Evolutionary conservation across 306 rosid genomes (phyloP).

Genomic region (Trifolium dubium): DNA sequence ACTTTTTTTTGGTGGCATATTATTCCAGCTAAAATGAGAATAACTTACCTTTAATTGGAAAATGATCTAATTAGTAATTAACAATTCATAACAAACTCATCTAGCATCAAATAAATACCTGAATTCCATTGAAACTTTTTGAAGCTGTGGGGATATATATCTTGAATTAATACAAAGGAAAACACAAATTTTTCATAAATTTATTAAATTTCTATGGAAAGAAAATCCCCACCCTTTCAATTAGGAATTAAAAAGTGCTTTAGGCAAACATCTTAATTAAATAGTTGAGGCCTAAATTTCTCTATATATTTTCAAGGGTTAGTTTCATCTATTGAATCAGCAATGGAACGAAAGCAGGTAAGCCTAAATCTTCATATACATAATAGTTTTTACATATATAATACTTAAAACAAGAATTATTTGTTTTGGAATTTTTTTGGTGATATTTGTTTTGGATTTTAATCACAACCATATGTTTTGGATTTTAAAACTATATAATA

Average conservation of each 20-base stretch:
- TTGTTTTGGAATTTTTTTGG: too few species aligned
- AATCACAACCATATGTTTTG: background rate
- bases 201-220: background rate
- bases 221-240: background rate
- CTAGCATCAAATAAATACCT: background rate
- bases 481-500: too few species aligned
- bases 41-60: background rate
- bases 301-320: background rate
- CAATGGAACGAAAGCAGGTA: slow-evolving; percentile 1
- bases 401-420: too few species aligned
- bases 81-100: background rate
- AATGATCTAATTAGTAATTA: background rate
- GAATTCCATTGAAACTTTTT: background rate
- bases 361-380: background rate
- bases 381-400: too few species aligned
- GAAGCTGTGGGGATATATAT: background rate
- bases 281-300: background rate
- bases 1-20: too few species aligned
- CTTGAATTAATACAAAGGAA: background rate
- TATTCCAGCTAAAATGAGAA: background rate
- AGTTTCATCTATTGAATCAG: background rate
- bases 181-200: background rate
- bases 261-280: background rate
- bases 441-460: too few species aligned
- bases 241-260: background rate